Percentiles rank a stretch among this genome's conserved stretches.
phyloP scores from a whole-genome alignment of 495 filamentous ascomycete genomes.

The Penicillium alfredii region DNA sequence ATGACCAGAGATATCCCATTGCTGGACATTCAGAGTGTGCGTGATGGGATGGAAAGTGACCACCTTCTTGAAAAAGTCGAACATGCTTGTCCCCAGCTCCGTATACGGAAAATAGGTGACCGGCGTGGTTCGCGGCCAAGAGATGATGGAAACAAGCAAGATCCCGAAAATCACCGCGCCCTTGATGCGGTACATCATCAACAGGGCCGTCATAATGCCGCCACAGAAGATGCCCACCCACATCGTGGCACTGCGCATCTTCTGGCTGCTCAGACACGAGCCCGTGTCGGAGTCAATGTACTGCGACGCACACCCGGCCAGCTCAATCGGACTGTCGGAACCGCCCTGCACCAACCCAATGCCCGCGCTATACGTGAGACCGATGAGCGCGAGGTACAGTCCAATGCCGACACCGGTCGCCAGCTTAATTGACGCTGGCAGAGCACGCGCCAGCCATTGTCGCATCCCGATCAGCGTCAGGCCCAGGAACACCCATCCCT shows the following conservation, averaged over 20 bases:
- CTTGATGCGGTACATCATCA: conserved; percentile 80
- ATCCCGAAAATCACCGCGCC: conserved; percentile 78
- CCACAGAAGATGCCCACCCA: conserved; percentile 83
- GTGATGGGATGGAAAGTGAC: conserved; percentile 72
- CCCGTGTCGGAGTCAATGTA: conserved; percentile 31
- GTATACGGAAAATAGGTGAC: conserved; percentile 77
- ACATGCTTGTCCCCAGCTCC: conserved; percentile 53
- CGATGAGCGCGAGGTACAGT: conserved; percentile 73
- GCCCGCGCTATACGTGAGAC: conserved; percentile 70
- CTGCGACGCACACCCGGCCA: conserved; percentile 58
- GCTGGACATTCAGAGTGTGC: conserved; percentile 56
- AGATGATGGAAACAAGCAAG: conserved; percentile 74
- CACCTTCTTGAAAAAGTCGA: conserved; percentile 80
- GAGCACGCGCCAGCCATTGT: conserved; percentile 74
- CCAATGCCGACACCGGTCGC: conserved; percentile 80
- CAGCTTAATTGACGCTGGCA: conserved; percentile 74
- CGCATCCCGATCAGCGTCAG: conserved; percentile 69
- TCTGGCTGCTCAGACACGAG: conserved; percentile 46
- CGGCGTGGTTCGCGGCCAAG: conserved; percentile 66
- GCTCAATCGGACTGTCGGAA: conserved; percentile 51
- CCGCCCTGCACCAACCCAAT: conserved; percentile 66
- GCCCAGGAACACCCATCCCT: conserved; percentile 66
- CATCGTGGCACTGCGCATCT: conserved; percentile 72
- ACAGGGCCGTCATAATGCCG: conserved; percentile 64
- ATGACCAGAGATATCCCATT: conserved; percentile 59